Conservation (phyloP, 768 basidiomycete genomes). For the Chiua virens region DNA sequence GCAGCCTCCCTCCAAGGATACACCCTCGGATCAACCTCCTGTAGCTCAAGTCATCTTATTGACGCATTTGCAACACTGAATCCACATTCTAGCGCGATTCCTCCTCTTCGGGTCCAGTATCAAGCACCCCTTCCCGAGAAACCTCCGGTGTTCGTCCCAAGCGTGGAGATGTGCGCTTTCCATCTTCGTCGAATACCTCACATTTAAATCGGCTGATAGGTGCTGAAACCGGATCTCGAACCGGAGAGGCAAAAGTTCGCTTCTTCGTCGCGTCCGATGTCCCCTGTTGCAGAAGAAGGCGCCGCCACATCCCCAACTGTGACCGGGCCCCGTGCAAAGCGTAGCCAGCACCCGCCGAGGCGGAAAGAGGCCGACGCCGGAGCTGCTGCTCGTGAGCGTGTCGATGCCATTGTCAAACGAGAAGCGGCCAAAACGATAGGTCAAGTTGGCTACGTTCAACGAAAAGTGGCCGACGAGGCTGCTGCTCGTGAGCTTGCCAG, state of each 20-base stretch:
- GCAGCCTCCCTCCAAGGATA: too few relatives aligned
- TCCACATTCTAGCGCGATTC: not conserved
- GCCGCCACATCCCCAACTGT: not conserved
- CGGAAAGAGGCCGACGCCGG: slow-evolving; percentile 14
- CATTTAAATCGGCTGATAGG: not conserved
- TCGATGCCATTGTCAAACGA: slow-evolving; percentile 17
- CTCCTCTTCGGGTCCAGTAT: not conserved
- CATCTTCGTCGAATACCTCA: not conserved
- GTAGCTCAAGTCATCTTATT: too few relatives aligned
- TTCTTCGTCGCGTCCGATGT: not conserved
- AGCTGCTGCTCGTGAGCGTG: slow-evolving; percentile 12
- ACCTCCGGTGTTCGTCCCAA: slow-evolving; percentile 19
- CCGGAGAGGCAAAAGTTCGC: not conserved
- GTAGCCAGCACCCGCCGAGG: slow-evolving; percentile 1
- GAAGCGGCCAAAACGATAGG: slow-evolving; percentile 45
- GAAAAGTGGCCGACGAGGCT: not conserved
- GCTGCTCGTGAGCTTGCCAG: slow-evolving; percentile 3
- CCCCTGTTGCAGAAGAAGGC: not conserved
- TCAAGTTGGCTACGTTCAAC: slow-evolving; percentile 38
- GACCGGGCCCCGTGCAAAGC: too few relatives aligned
- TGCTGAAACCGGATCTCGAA: slow-evolving; percentile 9
- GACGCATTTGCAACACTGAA: too few relatives aligned
- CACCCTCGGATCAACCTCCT: too few relatives aligned
- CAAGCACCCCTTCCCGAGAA: not conserved
- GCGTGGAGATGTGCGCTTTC: slow-evolving; percentile 26